A percentile compares a stretch with the other conserved stretches of the same genome.
Conservation (phyloP, 1,284 basidiomycete genomes). For the Ganoderma multipileum region DNA sequence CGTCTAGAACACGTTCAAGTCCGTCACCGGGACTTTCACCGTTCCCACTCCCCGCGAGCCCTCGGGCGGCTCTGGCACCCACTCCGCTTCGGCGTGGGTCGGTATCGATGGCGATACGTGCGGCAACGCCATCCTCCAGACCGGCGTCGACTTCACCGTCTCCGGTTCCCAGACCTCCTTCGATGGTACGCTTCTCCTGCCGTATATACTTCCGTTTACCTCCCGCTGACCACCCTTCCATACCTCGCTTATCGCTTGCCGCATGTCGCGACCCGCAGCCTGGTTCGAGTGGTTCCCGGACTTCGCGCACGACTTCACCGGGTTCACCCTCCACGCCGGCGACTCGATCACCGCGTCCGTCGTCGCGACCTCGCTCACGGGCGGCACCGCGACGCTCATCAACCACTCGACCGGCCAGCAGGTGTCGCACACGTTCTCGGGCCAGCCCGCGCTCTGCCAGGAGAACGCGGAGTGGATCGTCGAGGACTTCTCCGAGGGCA, state of each 20-base stretch:
- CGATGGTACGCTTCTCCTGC: conserved; percentile 30
- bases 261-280: conserved; percentile 35
- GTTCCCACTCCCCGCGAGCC: conserved; percentile 38
- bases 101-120: conserved; percentile 32
- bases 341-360: conserved; percentile 41
- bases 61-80: conserved; percentile 33
- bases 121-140: conserved; percentile 30
- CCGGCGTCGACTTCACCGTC: conserved; percentile 41
- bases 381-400: conserved; percentile 40
- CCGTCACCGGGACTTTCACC: conserved; percentile 42
- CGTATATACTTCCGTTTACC: neutral
- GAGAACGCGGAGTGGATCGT: conserved; percentile 38
- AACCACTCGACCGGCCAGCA: conserved; percentile 40
- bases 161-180: conserved; percentile 32
- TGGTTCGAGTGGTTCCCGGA: conserved; percentile 50
- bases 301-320: conserved; percentile 43
- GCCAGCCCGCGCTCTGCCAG: conserved; percentile 42
- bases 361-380: conserved; percentile 36
- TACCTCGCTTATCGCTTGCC: neutral
- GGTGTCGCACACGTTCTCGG: conserved; percentile 39
- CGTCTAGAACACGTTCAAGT: conserved; percentile 37
- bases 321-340: conserved; percentile 40
- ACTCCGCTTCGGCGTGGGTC: conserved; percentile 39
- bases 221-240: neutral
- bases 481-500: conserved; percentile 44